Percentiles rank a stretch among this genome's conserved stretches.
Conservation (phyloP, 2,329 filamentous ascomycete genomes). For the Dryadomyces quercivorus region DNA sequence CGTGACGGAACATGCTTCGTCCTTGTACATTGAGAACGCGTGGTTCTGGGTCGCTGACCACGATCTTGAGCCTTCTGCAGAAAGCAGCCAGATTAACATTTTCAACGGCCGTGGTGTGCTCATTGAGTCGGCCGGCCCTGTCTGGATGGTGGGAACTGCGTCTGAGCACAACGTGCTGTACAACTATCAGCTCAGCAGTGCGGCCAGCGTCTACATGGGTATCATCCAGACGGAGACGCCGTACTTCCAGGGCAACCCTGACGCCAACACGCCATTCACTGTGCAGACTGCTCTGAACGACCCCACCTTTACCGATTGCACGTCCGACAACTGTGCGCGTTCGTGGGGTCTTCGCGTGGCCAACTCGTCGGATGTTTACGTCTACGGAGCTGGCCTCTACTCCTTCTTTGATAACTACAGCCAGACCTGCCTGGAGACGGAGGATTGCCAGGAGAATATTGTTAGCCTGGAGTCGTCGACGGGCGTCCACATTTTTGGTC, state of each 20-base stretch:
- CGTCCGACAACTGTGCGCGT: slow-evolving; percentile 46
- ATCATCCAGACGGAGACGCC: slow-evolving; percentile 85
- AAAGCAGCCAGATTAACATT: slow-evolving; percentile 64
- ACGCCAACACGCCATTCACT: slow-evolving; percentile 53
- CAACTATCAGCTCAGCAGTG: slow-evolving; percentile 76
- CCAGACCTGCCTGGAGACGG: slow-evolving; percentile 53
- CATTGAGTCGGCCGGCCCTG: slow-evolving; percentile 61
- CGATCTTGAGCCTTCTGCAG: slow-evolving; percentile 63
- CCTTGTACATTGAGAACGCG: slow-evolving; percentile 71
- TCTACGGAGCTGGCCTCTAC: slow-evolving; percentile 68
- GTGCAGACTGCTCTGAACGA: slow-evolving; percentile 47
- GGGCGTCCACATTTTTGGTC: slow-evolving; percentile 47
- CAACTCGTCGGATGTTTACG: slow-evolving; percentile 52
- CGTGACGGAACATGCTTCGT: slow-evolving; percentile 45
- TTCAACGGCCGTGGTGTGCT: slow-evolving; percentile 79
- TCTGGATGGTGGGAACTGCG: slow-evolving; percentile 73
- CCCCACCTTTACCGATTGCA: slow-evolving; percentile 56
- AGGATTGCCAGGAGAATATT: slow-evolving; percentile 70
- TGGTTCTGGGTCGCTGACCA: slow-evolving; percentile 91
- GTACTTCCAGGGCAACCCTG: slow-evolving; percentile 75
- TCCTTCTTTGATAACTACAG: slow-evolving; percentile 75
- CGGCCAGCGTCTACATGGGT: slow-evolving; percentile 69
- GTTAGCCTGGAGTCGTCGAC: slow-evolving; percentile 55
- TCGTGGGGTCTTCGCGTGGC: slow-evolving; percentile 65
- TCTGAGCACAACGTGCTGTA: slow-evolving; percentile 55